Conservation (phyloP, 2,329 filamentous ascomycete species). For the Phaeosphaeria sp. region DNA sequence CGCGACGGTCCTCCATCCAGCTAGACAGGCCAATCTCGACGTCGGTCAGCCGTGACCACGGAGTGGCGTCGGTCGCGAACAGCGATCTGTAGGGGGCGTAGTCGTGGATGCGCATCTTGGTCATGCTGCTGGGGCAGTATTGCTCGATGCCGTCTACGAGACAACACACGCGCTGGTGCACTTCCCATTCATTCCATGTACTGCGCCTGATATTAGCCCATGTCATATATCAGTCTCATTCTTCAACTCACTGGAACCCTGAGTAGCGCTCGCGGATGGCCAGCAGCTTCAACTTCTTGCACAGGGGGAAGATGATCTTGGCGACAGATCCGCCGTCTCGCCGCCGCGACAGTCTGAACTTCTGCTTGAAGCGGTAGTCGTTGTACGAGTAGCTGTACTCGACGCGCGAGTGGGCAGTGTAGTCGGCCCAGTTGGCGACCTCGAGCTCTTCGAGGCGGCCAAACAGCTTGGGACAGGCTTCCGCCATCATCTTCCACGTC, state of each 20-base stretch:
- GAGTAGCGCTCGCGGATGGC: conserved; percentile 43
- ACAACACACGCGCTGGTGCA: conserved; percentile 46
- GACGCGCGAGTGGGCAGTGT: conserved; percentile 43
- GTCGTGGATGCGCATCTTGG: conserved; percentile 43
- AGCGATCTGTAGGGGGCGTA: conserved; percentile 45
- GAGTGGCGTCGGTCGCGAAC: conserved; percentile 41
- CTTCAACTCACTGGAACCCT: conserved; percentile 35
- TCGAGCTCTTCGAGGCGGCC: conserved; percentile 42
- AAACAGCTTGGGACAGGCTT: conserved; percentile 41
- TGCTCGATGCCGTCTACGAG: conserved; percentile 42
- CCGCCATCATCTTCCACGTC: conserved; percentile 44
- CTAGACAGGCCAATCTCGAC: conserved; percentile 42
- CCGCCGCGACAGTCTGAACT: conserved; percentile 43
- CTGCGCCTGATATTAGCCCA: conserved; percentile 17
- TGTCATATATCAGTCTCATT: not conserved
- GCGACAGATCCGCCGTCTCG: conserved; percentile 44
- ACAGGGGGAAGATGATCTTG: conserved; percentile 41
- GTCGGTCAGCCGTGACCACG: conserved; percentile 38
- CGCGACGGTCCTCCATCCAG: conserved; percentile 46
- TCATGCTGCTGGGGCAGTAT: conserved; percentile 40
- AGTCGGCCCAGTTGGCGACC: conserved; percentile 48
- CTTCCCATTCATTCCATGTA: conserved; percentile 48
- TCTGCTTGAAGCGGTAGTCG: conserved; percentile 46
- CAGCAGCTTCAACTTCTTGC: conserved; percentile 39
- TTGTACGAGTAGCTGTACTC: conserved; percentile 47